A percentile compares a stretch with the other conserved stretches of the same genome.
These are phyloP conservation scores for Ganoderma lucidum DNA, from an alignment of 1,284 basidiomycete species.

Conservation along the genomic window DNA sequence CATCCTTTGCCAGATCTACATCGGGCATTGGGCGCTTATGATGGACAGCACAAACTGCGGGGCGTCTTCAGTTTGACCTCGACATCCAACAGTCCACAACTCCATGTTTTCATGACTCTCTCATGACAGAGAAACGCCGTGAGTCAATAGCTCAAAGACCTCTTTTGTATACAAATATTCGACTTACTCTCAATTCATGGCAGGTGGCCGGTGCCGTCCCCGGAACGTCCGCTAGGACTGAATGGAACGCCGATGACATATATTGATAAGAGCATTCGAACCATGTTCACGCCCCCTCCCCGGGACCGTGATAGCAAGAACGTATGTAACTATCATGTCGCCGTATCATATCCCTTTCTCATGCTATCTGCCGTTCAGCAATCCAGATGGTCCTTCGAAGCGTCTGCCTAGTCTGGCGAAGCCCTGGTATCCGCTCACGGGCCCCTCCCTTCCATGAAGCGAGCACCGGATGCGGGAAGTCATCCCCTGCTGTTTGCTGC, in stretches of 20 bases:
- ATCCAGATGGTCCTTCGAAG: not conserved
- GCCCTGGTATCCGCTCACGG: not conserved
- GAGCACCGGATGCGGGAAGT: not conserved
- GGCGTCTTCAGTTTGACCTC: not conserved
- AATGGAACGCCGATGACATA: conserved; percentile 1
- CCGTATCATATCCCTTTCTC: not conserved
- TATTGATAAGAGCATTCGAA: conserved; percentile 1
- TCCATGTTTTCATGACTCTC: not conserved
- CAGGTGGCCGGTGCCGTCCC: too few relatives aligned
- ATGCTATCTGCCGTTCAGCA: not conserved
- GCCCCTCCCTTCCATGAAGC: not conserved
- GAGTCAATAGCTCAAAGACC: not conserved
- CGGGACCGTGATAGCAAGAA: not conserved
- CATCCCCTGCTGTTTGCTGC: not conserved
- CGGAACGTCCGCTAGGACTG: not conserved
- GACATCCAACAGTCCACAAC: too few relatives aligned
- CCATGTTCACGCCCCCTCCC: not conserved
- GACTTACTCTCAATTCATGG: not conserved
- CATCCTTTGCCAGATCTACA: not conserved
- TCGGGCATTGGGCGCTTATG: not conserved
- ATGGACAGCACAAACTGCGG: not conserved
- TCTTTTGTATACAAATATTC: not conserved
- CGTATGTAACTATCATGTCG: not conserved
- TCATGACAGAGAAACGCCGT: not conserved
- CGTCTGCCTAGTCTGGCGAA: not conserved